Conservation (phyloP, 2,329 filamentous ascomycete species). For the Fusarium sp. region DNA sequence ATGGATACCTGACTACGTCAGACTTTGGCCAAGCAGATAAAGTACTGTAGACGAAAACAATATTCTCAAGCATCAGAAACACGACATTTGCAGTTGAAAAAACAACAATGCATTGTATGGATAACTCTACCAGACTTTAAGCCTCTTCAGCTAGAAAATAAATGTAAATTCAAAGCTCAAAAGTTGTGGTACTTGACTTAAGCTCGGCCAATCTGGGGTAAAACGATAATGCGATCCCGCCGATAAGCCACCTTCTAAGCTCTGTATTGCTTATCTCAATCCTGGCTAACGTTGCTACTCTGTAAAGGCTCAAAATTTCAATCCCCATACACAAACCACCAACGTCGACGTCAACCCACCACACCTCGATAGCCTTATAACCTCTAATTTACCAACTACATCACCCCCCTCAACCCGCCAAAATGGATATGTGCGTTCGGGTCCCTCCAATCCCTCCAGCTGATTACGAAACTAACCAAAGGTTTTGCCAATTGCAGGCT, state of each 20-base stretch:
- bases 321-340: slow-evolving; percentile 25
- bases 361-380: slow-evolving; percentile 25
- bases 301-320: slow-evolving; percentile 45
- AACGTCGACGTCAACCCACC: slow-evolving; percentile 28
- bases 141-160: not conserved
- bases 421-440: slow-evolving; percentile 47
- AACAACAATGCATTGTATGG: not conserved
- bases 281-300: not conserved
- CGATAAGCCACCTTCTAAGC: slow-evolving; percentile 40
- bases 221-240: slow-evolving; percentile 50
- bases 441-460: too few species aligned
- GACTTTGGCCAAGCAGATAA: not conserved
- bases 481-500: slow-evolving; percentile 60
- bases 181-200: not conserved
- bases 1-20: slow-evolving; percentile 20
- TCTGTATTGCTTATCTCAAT: slow-evolving; percentile 32
- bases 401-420: slow-evolving; percentile 27
- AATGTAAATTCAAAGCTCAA: not conserved
- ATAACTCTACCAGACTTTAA: not conserved
- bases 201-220: slow-evolving; percentile 36
- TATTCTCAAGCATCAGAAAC: not conserved
- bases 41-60: not conserved
- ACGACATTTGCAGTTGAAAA: not conserved
- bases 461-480: slow-evolving; percentile 14
- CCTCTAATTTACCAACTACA: slow-evolving; percentile 20